phyloP scores from a whole-genome alignment of 768 basidiomycete genomes.

The Terana coerulea region DNA sequence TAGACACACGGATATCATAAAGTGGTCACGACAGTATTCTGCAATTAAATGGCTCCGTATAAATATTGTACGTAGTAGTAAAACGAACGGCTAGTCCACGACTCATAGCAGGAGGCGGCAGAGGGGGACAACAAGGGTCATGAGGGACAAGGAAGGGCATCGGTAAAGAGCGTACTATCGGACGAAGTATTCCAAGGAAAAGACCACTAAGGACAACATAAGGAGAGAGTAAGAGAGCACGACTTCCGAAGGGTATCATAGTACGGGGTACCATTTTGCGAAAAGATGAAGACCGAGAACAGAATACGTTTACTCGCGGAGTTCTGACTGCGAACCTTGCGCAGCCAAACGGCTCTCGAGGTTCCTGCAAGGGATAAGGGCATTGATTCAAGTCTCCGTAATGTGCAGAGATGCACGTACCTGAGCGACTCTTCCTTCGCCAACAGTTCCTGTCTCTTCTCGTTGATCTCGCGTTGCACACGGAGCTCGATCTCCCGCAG shows the following conservation, averaged over 20 bases:
- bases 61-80: too few species aligned
- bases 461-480: conserved; percentile 96
- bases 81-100: too few species aligned
- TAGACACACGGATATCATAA: too few species aligned
- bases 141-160: background rate
- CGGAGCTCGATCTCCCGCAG: conserved; percentile 97
- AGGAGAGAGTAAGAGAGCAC: conserved; percentile 10
- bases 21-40: too few species aligned
- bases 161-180: conserved; percentile 11
- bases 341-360: conserved; percentile 88
- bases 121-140: too few species aligned
- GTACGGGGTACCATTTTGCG: conserved; percentile 17
- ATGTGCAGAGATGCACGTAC: conserved; percentile 33
- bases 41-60: too few species aligned
- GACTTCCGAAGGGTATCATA: conserved; percentile 28
- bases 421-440: conserved; percentile 95
- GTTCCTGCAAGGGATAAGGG: conserved; percentile 48
- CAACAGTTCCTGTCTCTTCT: conserved; percentile 93
- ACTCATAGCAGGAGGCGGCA: too few species aligned
- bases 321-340: conserved; percentile 79
- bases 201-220: conserved; percentile 15
- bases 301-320: conserved; percentile 53
- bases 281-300: conserved; percentile 3
- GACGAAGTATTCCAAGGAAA: conserved; percentile 7
- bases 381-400: conserved; percentile 1